A percentile compares a stretch with the other conserved stretches of the same genome.
These are phyloP conservation scores for Coemansia sp. DNA, from an alignment of 192 early-diverging fungal species.

Conservation along the genomic window DNA sequence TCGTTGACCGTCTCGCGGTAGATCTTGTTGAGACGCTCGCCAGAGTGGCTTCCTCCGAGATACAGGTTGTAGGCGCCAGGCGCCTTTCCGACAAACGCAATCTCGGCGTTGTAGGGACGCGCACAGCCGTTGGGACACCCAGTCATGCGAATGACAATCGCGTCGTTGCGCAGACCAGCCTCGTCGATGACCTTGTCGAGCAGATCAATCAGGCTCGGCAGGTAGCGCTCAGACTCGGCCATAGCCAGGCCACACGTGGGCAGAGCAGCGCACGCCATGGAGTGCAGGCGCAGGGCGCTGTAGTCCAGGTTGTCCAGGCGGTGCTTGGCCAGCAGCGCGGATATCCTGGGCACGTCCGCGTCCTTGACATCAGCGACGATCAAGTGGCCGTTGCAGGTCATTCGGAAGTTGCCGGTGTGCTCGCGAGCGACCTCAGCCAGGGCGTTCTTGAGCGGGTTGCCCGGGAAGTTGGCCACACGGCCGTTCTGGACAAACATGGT, in stretches of 20 bases:
- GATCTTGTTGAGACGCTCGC: conserved; percentile 86
- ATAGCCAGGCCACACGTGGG: conserved; percentile 94
- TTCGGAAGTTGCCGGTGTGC: conserved; percentile 73
- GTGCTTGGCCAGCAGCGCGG: conserved; percentile 63
- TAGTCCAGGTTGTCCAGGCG: conserved; percentile 75
- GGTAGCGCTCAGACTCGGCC: conserved; percentile 96
- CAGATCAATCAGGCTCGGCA: conserved; percentile 76
- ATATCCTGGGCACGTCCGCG: conserved; percentile 55
- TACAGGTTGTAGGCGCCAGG: conserved; percentile 94
- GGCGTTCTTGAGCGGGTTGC: conserved; percentile 70
- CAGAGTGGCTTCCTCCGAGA: conserved; percentile 83
- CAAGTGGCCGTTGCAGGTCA: conserved; percentile 93
- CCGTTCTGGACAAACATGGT: conserved; percentile 93
- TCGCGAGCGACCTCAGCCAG: conserved; percentile 72
- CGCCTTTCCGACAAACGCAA: conserved; percentile 95
- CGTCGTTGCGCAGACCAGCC: conserved; percentile 78
- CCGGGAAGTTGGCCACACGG: conserved; percentile 78
- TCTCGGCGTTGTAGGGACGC: conserved; percentile 89
- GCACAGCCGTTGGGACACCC: conserved; percentile 99
- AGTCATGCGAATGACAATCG: conserved; percentile 95
- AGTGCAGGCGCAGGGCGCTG: conserved; percentile 77
- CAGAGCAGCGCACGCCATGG: conserved; percentile 95
- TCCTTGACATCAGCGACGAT: conserved; percentile 75
- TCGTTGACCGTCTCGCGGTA: conserved; percentile 88
- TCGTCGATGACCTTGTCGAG: conserved; percentile 79